phyloP scores from a whole-genome alignment of 495 filamentous ascomycete genomes.

The Bryoglossum gracile region DNA sequence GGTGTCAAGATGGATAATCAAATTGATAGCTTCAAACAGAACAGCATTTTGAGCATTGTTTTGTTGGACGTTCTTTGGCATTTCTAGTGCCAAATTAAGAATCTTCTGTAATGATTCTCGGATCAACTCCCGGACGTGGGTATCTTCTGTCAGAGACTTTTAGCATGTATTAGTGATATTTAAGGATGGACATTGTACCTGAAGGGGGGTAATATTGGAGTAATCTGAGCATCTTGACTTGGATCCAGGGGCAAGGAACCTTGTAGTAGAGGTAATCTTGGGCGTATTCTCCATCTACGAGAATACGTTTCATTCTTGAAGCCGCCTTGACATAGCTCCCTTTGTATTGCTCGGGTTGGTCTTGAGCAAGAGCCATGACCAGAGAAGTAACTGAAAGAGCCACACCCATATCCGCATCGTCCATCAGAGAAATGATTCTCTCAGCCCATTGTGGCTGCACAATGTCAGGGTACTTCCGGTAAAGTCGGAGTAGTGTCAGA shows the following conservation, averaged over 20 bases:
- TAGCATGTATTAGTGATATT: neutral
- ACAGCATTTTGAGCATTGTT: constrained; percentile 99
- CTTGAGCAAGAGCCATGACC: constrained; percentile 92
- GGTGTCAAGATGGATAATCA: constrained; percentile 97
- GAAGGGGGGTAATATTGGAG: constrained; percentile 96
- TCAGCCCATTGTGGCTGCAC: constrained; percentile 97
- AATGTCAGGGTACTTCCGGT: constrained; percentile 87
- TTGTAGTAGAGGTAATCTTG: constrained; percentile 97
- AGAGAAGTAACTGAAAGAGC: constrained; percentile 92
- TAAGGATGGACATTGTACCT: constrained; percentile 44
- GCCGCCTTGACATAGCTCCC: constrained; percentile 92
- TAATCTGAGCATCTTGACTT: constrained; percentile 85
- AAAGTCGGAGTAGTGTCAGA: constrained; percentile 88
- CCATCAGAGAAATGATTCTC: constrained; percentile 96
- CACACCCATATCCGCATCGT: constrained; percentile 91
- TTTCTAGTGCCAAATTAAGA: constrained; percentile 81
- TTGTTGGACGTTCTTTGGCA: constrained; percentile 97
- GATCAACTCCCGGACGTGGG: constrained; percentile 83
- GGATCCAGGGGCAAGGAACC: constrained; percentile 97
- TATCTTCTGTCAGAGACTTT: constrained; percentile 57
- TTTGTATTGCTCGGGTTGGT: constrained; percentile 87
- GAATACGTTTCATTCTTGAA: constrained; percentile 74
- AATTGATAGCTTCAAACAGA: constrained; percentile 96
- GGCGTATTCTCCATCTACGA: constrained; percentile 81
- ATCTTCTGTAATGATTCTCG: constrained; percentile 87